These are phyloP conservation scores for Moelleriella libera DNA, from an alignment of 2,329 filamentous ascomycete genomes.

Conservation along the genomic window DNA sequence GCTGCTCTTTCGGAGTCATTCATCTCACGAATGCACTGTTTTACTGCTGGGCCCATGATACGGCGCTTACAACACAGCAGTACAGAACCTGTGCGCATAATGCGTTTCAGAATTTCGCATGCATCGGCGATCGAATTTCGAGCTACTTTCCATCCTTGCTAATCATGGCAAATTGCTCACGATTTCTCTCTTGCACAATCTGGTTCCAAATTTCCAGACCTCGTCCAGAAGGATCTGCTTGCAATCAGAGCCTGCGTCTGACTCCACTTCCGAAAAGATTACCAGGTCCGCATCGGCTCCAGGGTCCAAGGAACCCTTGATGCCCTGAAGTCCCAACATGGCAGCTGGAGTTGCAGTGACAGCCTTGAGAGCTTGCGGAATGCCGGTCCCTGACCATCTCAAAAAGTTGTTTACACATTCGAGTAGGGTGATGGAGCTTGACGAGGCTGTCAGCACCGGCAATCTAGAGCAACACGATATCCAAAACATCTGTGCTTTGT, in stretches of 20 bases:
- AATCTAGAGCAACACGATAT: not conserved
- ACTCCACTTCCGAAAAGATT: slow-evolving; percentile 42
- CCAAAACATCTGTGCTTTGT: not conserved
- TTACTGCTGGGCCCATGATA: no score
- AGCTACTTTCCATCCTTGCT: not conserved
- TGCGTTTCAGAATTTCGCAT: not conserved
- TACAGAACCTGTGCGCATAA: no score
- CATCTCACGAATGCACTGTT: not conserved
- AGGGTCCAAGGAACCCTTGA: slow-evolving; percentile 52
- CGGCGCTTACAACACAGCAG: no score
- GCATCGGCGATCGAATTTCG: not conserved
- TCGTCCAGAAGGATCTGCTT: slow-evolving; percentile 51
- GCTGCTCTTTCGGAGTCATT: not conserved
- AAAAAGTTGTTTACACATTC: slow-evolving; percentile 76
- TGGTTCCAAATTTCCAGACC: slow-evolving; percentile 65
- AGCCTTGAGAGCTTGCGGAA: slow-evolving; percentile 55
- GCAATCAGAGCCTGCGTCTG: slow-evolving; percentile 20
- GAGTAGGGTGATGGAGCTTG: slow-evolving; percentile 55
- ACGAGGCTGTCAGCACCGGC: slow-evolving; percentile 2
- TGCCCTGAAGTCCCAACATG: slow-evolving; percentile 54
- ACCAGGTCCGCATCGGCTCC: slow-evolving; percentile 57
- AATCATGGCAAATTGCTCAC: not conserved
- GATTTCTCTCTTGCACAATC: slow-evolving; percentile 21
- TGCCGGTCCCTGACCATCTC: slow-evolving; percentile 53
- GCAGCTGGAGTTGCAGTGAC: slow-evolving; percentile 65